Conservation (phyloP, 257 asterid genomes). For the Leptodermis oblonga region DNA sequence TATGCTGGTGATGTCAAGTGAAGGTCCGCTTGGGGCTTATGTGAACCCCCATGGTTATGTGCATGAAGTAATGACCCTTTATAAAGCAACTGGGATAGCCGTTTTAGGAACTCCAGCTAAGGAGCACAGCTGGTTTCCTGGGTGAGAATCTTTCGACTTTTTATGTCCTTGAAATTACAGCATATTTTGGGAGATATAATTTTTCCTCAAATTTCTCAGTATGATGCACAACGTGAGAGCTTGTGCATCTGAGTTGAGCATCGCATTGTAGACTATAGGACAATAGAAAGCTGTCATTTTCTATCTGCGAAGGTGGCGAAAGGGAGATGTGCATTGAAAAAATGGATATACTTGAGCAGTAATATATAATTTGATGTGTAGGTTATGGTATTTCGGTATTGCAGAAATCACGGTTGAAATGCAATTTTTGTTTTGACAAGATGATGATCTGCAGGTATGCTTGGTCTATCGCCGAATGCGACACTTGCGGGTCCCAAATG, state of each 20-base stretch:
- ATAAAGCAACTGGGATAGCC: slow-evolving; percentile 58
- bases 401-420: neutral
- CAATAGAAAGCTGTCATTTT: neutral
- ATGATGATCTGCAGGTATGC: slow-evolving; percentile 58
- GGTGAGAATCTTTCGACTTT: slow-evolving; percentile 42
- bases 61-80: slow-evolving; percentile 88
- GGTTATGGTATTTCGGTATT: too few relatives aligned
- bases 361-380: neutral
- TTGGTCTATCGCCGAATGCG: slow-evolving; percentile 84
- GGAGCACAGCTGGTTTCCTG: slow-evolving; percentile 97
- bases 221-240: neutral
- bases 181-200: slow-evolving; percentile 7
- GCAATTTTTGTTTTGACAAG: slow-evolving; percentile 8
- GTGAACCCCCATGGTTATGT: slow-evolving; percentile 81
- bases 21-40: slow-evolving; percentile 95
- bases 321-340: neutral
- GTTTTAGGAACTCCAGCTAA: slow-evolving; percentile 63
- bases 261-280: neutral
- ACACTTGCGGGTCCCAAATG: slow-evolving; percentile 66
- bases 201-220: neutral
- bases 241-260: neutral
- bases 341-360: neutral
- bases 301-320: too few relatives aligned
- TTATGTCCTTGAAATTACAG: slow-evolving; percentile 7
- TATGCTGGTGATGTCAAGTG: slow-evolving; percentile 93